Base-by-base conservation (phyloP, 148 eudicot genomes). In the Spergularia marina region DNA sequence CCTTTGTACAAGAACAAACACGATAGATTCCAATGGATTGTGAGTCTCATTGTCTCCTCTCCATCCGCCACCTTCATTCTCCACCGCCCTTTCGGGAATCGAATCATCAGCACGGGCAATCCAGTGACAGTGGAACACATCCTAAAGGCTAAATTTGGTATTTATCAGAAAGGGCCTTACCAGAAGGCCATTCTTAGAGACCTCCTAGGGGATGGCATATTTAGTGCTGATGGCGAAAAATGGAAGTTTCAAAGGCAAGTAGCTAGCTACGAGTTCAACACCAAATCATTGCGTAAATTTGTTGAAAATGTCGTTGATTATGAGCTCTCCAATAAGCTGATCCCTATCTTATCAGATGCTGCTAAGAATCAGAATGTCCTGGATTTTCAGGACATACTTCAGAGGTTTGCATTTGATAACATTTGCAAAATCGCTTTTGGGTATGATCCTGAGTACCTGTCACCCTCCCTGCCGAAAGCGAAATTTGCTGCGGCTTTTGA, bases 161-260 rank as follows among this genome's bases (percentile, higher is more conserved):
- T 74, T 5, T 74, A 88, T 78, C 71, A 73, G 8, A 86, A 86
- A 75, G 89, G 91, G 9, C 60, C 74, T 6, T 34, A 15, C 39
- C 56, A 69, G 25, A 53, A 41, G 7, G 15, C 20, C 10, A 36
- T 55, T 21, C 62, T 81, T 0, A 9, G 41, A 6, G 91, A 88
- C 41, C 78, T 86, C 8, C 57, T 88, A 7, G 88, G 89, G 1
- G 75, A 84, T 51, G 89, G 86, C 52, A 86, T 86, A 13, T 83
- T 88, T 71, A 81, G 79, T 66, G 77, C 44, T 15, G 86, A 88
- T 25, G 83, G 84, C 15, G 81, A 83, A 6, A 75, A 55, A 4
- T 88, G 91, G 91, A 88, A 86, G 74, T 79, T 73, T 70, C 89
- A 88, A 54, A 83, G 91, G 6, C 81, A 83, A 18, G 55, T 86